Evolutionary conservation across 768 basidiomycete genomes (phyloP).

Genomic region (Pisolithus sp.): DNA sequence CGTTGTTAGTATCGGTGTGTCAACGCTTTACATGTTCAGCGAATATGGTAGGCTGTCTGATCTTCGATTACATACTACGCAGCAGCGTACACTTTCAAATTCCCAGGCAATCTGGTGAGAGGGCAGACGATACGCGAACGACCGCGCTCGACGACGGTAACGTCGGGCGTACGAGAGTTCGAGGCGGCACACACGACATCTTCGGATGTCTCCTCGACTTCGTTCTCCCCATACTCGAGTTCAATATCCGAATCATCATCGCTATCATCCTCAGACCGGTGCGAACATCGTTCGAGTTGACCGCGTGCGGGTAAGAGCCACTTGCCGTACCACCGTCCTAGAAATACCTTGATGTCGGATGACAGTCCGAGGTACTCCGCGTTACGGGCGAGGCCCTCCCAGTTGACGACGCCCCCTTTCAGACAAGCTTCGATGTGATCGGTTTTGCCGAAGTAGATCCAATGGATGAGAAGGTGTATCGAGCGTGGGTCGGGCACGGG

Average conservation of each 20-base stretch:
- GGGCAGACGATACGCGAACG: slow-evolving; percentile 36
- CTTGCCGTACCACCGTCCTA: slow-evolving; percentile 67
- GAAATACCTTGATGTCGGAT: slow-evolving; percentile 68
- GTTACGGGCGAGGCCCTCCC: slow-evolving; percentile 86
- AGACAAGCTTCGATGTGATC: slow-evolving; percentile 62
- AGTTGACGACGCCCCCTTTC: slow-evolving; percentile 56
- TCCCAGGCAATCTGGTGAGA: slow-evolving; percentile 26
- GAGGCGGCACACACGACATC: slow-evolving; percentile 10
- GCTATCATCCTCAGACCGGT: slow-evolving; percentile 13
- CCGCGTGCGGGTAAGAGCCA: slow-evolving; percentile 42
- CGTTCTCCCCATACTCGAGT: slow-evolving; percentile 34
- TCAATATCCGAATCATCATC: slow-evolving; percentile 33
- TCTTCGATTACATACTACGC: too few relatives aligned
- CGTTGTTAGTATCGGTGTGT: too few relatives aligned
- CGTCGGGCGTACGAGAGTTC: too few relatives aligned
- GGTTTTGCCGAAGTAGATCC: slow-evolving; percentile 77
- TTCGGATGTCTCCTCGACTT: slow-evolving; percentile 30
- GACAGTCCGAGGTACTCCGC: slow-evolving; percentile 82
- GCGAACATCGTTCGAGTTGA: slow-evolving; percentile 21
- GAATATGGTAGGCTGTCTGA: too few relatives aligned
- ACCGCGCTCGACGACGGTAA: slow-evolving; percentile 23
- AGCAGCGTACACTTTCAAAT: too few relatives aligned
- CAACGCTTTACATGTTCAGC: too few relatives aligned
- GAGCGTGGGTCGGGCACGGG: slow-evolving; percentile 71
- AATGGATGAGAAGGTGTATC: slow-evolving; percentile 67